phyloP scores from a whole-genome alignment of 2,329 filamentous ascomycete species.

The Fonsecaea erecta region DNA sequence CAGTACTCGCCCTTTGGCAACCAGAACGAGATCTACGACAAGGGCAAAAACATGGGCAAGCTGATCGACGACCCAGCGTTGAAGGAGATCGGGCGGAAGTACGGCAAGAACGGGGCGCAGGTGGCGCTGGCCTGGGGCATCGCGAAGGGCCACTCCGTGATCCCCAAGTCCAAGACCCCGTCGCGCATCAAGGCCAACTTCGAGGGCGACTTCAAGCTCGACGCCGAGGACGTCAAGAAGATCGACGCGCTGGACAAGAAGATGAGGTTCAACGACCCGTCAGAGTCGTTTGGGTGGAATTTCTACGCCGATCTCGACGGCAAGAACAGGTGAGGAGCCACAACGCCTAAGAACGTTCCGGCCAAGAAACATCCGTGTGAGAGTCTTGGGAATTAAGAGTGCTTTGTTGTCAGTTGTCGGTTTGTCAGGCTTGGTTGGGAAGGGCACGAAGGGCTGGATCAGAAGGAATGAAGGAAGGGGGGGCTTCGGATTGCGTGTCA shows the following conservation, averaged over 20 bases:
- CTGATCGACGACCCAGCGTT: slow-evolving; percentile 59
- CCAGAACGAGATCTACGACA: slow-evolving; percentile 56
- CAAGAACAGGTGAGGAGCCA: slow-evolving; percentile 33
- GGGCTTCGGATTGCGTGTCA: not conserved
- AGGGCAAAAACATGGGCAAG: slow-evolving; percentile 51
- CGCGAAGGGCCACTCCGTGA: slow-evolving; percentile 55
- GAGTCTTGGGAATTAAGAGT: not conserved
- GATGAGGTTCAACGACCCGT: slow-evolving; percentile 66
- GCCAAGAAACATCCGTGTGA: not conserved
- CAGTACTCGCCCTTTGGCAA: slow-evolving; percentile 63
- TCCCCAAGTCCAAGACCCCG: slow-evolving; percentile 51
- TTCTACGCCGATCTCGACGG: slow-evolving; percentile 66
- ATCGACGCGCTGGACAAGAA: slow-evolving; percentile 64
- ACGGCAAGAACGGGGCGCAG: slow-evolving; percentile 57
- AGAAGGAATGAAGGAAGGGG: not conserved
- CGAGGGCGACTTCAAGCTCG: slow-evolving; percentile 63
- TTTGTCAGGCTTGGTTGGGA: too few relatives aligned
- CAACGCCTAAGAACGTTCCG: not conserved
- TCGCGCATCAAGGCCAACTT: slow-evolving; percentile 51
- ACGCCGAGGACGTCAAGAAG: slow-evolving; percentile 61
- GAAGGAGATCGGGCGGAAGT: slow-evolving; percentile 57
- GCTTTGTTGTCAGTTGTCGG: not conserved
- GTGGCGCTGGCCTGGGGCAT: slow-evolving; percentile 62
- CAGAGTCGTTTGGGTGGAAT: slow-evolving; percentile 59
- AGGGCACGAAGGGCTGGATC: not conserved